Evolutionary conservation across 2,329 filamentous ascomycete species (phyloP), one percentile per base, ranked within the genome.

Genomic region (Scytalidium sp.): DNA sequence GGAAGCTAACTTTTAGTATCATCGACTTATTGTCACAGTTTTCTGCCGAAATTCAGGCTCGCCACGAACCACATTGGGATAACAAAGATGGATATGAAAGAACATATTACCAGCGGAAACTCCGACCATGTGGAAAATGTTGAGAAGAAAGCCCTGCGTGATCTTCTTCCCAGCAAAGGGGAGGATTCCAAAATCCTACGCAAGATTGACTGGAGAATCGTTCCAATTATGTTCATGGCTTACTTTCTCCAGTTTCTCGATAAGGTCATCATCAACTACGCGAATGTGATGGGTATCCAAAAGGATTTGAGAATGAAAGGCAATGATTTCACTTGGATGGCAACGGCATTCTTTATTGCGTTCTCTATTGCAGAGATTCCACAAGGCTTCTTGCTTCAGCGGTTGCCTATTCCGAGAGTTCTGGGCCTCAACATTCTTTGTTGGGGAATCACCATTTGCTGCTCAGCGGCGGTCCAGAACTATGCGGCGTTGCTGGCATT

Each of bases 381-480:
- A 17, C 63, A 60, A 8, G 72, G 67, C 8, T 77, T 71, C 54
- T 65, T 73, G 7, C 76, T 80, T 70, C 76, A 80, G 54, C 67
- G 72, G 6, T 63, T 79, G 1, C 75, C 76, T 0, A 20, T 23
- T n/a, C 50, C 50, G 25, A 58, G 45, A 2, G 49, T 56, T 19
- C 50, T 58, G 32, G 50, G 21, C 2, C 17, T 41, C 7, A 47
- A 47, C 32, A 45, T 53, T 7, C 22, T 43, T 11, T 29, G 19
- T 11, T 53, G 51, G 51, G 48, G 51, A 6, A 19, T 46, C 2
- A 50, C 50, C 4, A 39, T 60, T 1, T 49, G 52, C 23, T 60
- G 56, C 44, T 36, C 41, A 15, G 59, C 56, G 8, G 58, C 56
- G 7, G 53, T 50, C 19, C 49, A 50, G 43, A 58, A 50, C 25